Evolutionary conservation across 2,329 filamentous ascomycete genomes (phyloP).

Genomic region (Celoporthe dispersa): DNA sequence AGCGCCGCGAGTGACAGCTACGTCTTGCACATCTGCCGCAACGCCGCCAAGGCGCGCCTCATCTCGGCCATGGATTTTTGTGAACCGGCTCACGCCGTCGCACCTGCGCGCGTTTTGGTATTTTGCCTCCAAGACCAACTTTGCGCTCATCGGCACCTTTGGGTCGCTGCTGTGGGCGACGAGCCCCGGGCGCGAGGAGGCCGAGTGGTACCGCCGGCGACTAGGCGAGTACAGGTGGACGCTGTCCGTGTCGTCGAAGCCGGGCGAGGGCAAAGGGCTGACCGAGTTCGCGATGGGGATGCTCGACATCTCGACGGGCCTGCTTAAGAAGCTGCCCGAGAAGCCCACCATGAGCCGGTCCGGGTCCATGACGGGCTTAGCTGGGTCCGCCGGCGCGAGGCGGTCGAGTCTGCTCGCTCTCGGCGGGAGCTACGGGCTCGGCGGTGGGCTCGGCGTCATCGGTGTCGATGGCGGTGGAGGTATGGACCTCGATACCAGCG

Average conservation of each 20-base stretch:
- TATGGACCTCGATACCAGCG: slow-evolving; percentile 41
- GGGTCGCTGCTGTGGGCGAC: slow-evolving; percentile 89
- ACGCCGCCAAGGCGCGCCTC: slow-evolving; percentile 88
- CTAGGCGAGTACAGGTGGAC: slow-evolving; percentile 95
- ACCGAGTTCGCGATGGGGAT: slow-evolving; percentile 78
- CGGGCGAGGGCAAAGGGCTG: slow-evolving; percentile 60
- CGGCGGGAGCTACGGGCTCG: slow-evolving; percentile 36
- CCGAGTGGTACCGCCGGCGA: slow-evolving; percentile 86
- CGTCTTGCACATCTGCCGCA: slow-evolving; percentile 88
- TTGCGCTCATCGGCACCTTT: slow-evolving; percentile 93
- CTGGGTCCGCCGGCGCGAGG: slow-evolving; percentile 49
- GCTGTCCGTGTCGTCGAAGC: slow-evolving; percentile 80
- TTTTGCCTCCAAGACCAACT: slow-evolving; percentile 86
- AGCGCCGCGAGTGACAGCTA: slow-evolving; percentile 69
- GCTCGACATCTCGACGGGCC: slow-evolving; percentile 71
- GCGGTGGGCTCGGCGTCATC: slow-evolving; percentile 25
- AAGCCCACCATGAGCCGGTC: slow-evolving; percentile 69
- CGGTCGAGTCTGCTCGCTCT: slow-evolving; percentile 45
- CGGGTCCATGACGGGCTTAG: slow-evolving; percentile 54
- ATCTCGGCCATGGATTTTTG: slow-evolving; percentile 98
- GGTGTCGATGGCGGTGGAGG: slow-evolving; percentile 34
- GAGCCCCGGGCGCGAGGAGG: slow-evolving; percentile 83
- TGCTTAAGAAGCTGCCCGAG: slow-evolving; percentile 71
- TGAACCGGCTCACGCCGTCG: slow-evolving; percentile 84
- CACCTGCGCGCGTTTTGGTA: slow-evolving; percentile 95